These are phyloP conservation scores for Chrysoporthe deuterocubensis DNA, from an alignment of 2,329 filamentous ascomycete species.

Conservation along the genomic window DNA sequence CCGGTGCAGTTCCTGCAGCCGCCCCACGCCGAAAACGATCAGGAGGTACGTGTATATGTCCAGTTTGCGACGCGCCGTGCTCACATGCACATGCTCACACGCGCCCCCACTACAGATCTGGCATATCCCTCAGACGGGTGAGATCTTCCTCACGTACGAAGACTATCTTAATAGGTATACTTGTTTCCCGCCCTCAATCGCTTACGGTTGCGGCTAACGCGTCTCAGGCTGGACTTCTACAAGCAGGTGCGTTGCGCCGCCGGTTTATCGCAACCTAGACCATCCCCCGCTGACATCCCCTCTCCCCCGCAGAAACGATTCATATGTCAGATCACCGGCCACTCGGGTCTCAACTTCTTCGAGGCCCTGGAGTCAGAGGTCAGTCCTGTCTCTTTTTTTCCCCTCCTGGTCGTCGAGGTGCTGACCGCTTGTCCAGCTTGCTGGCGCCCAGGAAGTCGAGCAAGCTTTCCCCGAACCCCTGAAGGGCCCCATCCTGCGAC, in stretches of 20 bases:
- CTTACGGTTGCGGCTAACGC: constrained; percentile 37
- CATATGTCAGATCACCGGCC: constrained; percentile 94
- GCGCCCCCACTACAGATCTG: constrained; percentile 68
- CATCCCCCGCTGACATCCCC: constrained; percentile 23
- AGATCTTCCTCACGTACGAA: constrained; percentile 88
- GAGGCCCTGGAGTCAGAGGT: constrained; percentile 92
- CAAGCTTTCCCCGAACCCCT: constrained; percentile 89
- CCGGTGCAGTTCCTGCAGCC: constrained; percentile 81
- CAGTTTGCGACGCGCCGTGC: constrained; percentile 16
- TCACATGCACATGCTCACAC: constrained; percentile 28
- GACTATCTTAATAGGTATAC: constrained; percentile 81
- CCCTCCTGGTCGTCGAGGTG: constrained; percentile 9
- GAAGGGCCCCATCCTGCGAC: constrained; percentile 86
- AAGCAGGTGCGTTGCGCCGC: constrained; percentile 67
- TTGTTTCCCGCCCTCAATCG: constrained; percentile 15
- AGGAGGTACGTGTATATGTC: constrained; percentile 67
- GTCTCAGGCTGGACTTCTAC: constrained; percentile 83
- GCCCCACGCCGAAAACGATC: constrained; percentile 76
- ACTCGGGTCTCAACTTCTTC: constrained; percentile 89
- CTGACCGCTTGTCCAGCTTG: constrained; percentile 56
- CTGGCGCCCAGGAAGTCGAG: constrained; percentile 86
- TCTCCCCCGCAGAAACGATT: constrained; percentile 69
- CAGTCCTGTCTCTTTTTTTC: constrained; percentile 41
- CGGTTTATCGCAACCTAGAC: background rate
- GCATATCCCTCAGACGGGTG: constrained; percentile 87